Evolutionary conservation across 2,329 filamentous ascomycete species (phyloP).

Genomic region (Alternaria burnsii): DNA sequence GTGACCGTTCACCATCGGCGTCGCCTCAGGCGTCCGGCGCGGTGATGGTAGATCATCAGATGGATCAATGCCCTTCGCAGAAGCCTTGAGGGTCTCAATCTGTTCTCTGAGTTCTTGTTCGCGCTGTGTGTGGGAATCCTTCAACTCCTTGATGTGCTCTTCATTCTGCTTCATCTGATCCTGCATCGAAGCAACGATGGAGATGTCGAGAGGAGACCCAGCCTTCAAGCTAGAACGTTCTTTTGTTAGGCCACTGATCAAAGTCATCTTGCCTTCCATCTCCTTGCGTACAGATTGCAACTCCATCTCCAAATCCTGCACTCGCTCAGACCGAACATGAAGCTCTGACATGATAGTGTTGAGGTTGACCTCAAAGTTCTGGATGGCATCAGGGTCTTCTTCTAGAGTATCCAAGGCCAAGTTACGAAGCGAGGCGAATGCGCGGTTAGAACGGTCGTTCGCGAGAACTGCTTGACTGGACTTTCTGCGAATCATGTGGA

Average conservation of each 20-base stretch:
- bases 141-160: slow-evolving; percentile 75
- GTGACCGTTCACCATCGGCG: slow-evolving; percentile 10
- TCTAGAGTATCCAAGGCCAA: slow-evolving; percentile 89
- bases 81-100: slow-evolving; percentile 71
- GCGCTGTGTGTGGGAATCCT: slow-evolving; percentile 74
- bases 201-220: slow-evolving; percentile 85
- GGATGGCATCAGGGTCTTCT: slow-evolving; percentile 80
- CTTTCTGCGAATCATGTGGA: slow-evolving; percentile 88
- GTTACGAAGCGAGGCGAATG: slow-evolving; percentile 87
- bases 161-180: slow-evolving; percentile 90
- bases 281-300: slow-evolving; percentile 86
- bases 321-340: slow-evolving; percentile 83
- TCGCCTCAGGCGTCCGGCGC: slow-evolving; percentile 18
- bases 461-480: slow-evolving; percentile 88
- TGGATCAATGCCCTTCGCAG: slow-evolving; percentile 50
- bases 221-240: slow-evolving; percentile 89
- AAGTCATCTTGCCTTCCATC: slow-evolving; percentile 95
- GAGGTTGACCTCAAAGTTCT: slow-evolving; percentile 91
- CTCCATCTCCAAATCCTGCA: slow-evolving; percentile 88
- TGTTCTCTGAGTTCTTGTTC: slow-evolving; percentile 79
- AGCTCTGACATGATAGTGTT: slow-evolving; percentile 94
- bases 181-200: slow-evolving; percentile 83
- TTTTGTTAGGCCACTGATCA: slow-evolving; percentile 91
- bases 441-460: slow-evolving; percentile 89
- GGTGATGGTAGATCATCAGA: slow-evolving; percentile 31